These are phyloP conservation scores for Podospora appendiculata DNA, from an alignment of 495 filamentous ascomycete genomes.

Conservation along the genomic window DNA sequence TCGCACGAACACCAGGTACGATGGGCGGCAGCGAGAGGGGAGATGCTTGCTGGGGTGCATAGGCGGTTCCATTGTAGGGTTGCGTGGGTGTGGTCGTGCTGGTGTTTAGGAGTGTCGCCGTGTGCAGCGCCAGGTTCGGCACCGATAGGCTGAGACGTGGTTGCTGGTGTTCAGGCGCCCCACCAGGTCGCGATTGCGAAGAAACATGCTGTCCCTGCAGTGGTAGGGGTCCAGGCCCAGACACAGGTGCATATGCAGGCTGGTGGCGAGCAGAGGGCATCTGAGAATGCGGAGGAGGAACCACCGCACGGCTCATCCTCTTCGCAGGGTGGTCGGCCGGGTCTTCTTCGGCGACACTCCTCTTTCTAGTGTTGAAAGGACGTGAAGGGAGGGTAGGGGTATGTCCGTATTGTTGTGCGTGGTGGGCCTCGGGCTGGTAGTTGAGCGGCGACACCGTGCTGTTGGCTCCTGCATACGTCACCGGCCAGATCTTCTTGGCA, in stretches of 20 bases:
- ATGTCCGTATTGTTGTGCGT: constrained; percentile 44
- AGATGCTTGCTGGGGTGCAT: constrained; percentile 25
- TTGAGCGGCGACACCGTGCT: constrained; percentile 5
- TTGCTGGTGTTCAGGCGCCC: constrained; percentile 2
- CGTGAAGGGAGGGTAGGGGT: constrained; percentile 25
- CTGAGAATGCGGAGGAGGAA: not conserved
- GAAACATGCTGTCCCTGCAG: constrained; percentile 4
- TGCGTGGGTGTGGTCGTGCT: constrained; percentile 4
- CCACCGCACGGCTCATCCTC: constrained; percentile 36
- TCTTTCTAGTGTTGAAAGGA: constrained; percentile 55
- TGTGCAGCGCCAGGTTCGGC: constrained; percentile 39
- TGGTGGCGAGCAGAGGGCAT: no score
- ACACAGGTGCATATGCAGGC: no score
- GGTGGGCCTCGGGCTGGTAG: constrained; percentile 28
- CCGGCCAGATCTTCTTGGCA: constrained; percentile 21
- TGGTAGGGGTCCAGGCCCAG: not conserved
- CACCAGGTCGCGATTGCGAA: constrained; percentile 23
- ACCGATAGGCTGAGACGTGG: constrained; percentile 25
- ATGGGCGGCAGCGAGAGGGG: constrained; percentile 38
- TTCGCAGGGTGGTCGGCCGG: constrained; percentile 61
- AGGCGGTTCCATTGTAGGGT: constrained; percentile 12
- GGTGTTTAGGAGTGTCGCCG: constrained; percentile 8
- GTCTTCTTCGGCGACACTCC: constrained; percentile 58
- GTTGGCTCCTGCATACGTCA: constrained; percentile 24
- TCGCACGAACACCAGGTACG: constrained; percentile 35